Evolutionary conservation across 352 stramenopile genomes (phyloP), one percentile per base, ranked within the genome.

Genomic region (Aphanomyces stellatus): DNA sequence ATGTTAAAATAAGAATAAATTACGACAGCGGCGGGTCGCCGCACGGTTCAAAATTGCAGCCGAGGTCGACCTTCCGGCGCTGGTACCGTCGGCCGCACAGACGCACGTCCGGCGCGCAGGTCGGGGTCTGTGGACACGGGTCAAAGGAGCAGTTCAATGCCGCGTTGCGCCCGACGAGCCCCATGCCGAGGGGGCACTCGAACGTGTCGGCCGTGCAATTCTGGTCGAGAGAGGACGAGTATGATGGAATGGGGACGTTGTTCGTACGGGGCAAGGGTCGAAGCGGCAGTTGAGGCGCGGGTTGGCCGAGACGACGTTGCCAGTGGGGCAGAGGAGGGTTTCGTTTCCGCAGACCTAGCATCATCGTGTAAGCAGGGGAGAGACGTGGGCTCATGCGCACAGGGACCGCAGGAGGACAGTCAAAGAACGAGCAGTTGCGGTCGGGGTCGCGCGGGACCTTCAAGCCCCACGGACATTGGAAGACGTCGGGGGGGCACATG

Each of bases 31-130:
- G 30, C 10, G 22, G 30, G 25, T 7, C 28, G 7, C 33, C 33
- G 28, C 55, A 64, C 55, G 55, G 55, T 35, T 64, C 55, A 35
- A 64, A 64, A n/a, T 33, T 1, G 2, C 49, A 57, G n/a, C 49
- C 49, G 25, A 57, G 1, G 25, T 57, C 49, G 30, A 57, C 49
- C 8, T 28, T 22, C 7, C 49, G 49, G 13, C 49, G 49, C 25
- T 57, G 49, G 5, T 46, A 42, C 30, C 27, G 13, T 3, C 33
- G 17, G 49, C 28, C 53, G 35, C 53, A 62, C 2, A 43, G 13
- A 5, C 30, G 22, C 8, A 31, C 34, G 15, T 62, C 53, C 13
- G 30, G 42, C 15, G 53, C 17, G 31, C 53, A 62, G 10, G 30
- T 11, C n/a, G 27, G 19, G n/a, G 33, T 22, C 6, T 22, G 49